A percentile compares a stretch with the other conserved stretches of the same genome.
These are phyloP conservation scores for Hibiscus trionum DNA, from an alignment of 345 rosid genomes.

Conservation along the genomic window DNA sequence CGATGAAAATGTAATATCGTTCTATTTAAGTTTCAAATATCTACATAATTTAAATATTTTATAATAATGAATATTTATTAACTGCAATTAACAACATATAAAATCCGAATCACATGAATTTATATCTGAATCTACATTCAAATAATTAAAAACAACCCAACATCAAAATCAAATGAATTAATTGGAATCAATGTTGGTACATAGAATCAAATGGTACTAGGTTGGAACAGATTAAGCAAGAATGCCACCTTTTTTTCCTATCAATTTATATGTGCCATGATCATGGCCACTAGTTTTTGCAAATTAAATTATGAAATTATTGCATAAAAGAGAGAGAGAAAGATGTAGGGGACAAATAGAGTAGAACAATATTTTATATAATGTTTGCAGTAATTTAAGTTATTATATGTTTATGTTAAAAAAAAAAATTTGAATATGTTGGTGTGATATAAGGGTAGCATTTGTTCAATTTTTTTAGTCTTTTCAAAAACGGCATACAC, in stretches of 20 bases:
- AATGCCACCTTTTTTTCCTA: background rate
- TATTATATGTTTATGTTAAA: too few species aligned
- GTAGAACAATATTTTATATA: background rate
- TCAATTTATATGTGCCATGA: constrained; percentile 1
- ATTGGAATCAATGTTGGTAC: background rate
- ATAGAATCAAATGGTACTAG: background rate
- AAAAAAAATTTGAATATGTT: too few species aligned
- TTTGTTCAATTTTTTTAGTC: too few species aligned
- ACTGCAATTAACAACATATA: too few species aligned
- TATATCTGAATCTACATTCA: background rate
- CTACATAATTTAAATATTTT: too few species aligned
- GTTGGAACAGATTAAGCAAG: background rate
- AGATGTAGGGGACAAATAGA: background rate
- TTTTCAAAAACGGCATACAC: too few species aligned
- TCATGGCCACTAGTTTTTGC: background rate
- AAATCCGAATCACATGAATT: too few species aligned
- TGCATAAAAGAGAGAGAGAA: background rate
- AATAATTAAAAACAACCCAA: background rate
- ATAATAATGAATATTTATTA: too few species aligned
- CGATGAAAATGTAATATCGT: too few species aligned
- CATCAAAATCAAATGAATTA: background rate
- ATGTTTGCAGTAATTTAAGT: background rate
- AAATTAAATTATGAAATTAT: background rate
- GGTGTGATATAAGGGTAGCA: too few species aligned
- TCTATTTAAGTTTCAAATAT: too few species aligned